Percentiles rank a stretch among this genome's conserved stretches.
Evolutionary conservation across 2,329 filamentous ascomycete genomes (phyloP).

Genomic region (Fusarium concolor): DNA sequence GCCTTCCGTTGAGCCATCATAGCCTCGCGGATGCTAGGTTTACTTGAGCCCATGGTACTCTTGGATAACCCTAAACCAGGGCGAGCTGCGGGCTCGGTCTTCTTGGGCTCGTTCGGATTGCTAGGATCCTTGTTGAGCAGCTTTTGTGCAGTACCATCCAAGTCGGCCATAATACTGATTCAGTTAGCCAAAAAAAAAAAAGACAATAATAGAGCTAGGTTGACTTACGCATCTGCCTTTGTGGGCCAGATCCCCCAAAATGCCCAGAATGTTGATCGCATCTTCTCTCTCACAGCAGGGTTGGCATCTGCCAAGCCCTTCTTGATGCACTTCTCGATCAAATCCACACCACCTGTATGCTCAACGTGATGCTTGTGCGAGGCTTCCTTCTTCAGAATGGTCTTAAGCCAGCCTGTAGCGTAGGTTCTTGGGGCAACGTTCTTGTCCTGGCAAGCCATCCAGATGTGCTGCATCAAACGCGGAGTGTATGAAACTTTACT

Average conservation of each 20-base stretch:
- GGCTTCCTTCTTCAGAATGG: constrained; percentile 79
- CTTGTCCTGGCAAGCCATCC: constrained; percentile 87
- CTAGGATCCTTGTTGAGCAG: constrained; percentile 84
- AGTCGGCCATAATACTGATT: constrained; percentile 76
- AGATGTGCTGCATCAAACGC: constrained; percentile 87
- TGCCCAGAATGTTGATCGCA: constrained; percentile 86
- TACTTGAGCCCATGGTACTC: constrained; percentile 68
- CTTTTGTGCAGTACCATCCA: constrained; percentile 83
- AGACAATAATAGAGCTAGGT: neutral
- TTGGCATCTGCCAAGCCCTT: constrained; percentile 92
- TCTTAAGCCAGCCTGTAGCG: constrained; percentile 85
- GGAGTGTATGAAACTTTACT: constrained; percentile 81
- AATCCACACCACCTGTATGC: constrained; percentile 82
- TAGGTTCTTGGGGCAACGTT: constrained; percentile 88
- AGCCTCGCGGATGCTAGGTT: constrained; percentile 80
- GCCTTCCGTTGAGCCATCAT: constrained; percentile 86
- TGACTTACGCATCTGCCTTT: constrained; percentile 75
- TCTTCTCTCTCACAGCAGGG: constrained; percentile 87
- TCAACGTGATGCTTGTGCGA: constrained; percentile 86
- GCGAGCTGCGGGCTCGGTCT: constrained; percentile 60
- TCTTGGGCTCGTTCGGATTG: constrained; percentile 79
- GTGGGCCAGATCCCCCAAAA: constrained; percentile 83
- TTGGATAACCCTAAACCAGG: constrained; percentile 72
- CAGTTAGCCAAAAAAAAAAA: constrained; percentile 38
- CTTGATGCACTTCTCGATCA: constrained; percentile 88